A percentile compares a stretch with the other conserved stretches of the same genome.
phyloP scores from a whole-genome alignment of 2,329 filamentous ascomycete species.

The Xylaria sp. region DNA sequence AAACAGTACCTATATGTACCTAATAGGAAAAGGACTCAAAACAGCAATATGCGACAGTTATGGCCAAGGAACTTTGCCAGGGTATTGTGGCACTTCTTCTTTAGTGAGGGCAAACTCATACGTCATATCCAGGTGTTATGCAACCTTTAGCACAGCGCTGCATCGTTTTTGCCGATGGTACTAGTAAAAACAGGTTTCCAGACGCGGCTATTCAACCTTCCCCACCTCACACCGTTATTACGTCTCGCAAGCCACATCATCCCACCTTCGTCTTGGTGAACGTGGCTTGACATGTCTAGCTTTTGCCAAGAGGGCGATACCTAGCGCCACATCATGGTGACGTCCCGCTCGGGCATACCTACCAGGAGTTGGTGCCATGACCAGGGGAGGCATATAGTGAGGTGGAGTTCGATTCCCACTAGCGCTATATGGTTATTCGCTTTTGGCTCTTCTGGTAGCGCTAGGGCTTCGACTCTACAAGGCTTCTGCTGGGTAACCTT shows the following conservation, averaged over 20 bases:
- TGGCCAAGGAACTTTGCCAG: neutral
- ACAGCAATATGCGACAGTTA: neutral
- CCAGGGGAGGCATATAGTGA: too few relatives aligned
- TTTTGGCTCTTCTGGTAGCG: too few relatives aligned
- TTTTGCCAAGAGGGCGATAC: slow-evolving; percentile 14
- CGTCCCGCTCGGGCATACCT: neutral
- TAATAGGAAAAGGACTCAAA: neutral
- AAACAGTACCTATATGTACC: too few relatives aligned
- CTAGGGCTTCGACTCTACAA: too few relatives aligned
- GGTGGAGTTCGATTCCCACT: too few relatives aligned
- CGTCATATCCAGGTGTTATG: neutral
- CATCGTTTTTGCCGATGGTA: neutral
- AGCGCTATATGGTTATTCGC: too few relatives aligned
- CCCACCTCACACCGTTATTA: neutral
- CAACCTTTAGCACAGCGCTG: neutral
- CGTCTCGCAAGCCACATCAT: slow-evolving; percentile 28
- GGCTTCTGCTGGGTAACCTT: too few relatives aligned
- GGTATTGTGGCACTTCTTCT: neutral
- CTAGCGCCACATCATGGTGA: slow-evolving; percentile 28
- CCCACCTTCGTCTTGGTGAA: neutral
- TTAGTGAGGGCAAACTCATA: neutral
- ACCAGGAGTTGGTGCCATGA: too few relatives aligned
- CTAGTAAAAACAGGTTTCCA: slow-evolving; percentile 29
- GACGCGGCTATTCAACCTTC: neutral
- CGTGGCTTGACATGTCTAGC: slow-evolving; percentile 32